These are phyloP conservation scores for Phlebiopsis flavidoalba DNA, from an alignment of 768 basidiomycete genomes.

Conservation along the genomic window DNA sequence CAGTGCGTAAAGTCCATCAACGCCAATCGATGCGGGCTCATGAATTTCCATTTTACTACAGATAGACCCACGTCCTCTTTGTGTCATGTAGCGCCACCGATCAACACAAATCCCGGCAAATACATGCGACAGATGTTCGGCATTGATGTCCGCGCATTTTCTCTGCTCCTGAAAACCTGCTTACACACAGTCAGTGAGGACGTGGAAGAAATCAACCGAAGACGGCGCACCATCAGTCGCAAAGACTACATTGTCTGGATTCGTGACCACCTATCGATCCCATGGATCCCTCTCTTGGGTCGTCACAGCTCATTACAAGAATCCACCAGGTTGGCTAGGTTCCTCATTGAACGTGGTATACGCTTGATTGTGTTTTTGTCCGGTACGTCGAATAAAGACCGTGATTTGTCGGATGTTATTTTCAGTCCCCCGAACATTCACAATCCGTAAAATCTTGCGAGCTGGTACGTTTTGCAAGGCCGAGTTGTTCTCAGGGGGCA, in stretches of 20 bases:
- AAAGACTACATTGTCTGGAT: slow-evolving; percentile 80
- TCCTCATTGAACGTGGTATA: slow-evolving; percentile 76
- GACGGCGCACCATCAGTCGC: slow-evolving; percentile 76
- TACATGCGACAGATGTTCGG: slow-evolving; percentile 81
- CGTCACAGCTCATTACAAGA: slow-evolving; percentile 58
- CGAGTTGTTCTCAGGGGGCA: no score
- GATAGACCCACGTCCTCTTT: slow-evolving; percentile 55
- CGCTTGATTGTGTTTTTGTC: slow-evolving; percentile 88
- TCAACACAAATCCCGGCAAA: slow-evolving; percentile 63
- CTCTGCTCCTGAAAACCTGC: not conserved
- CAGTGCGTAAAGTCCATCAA: slow-evolving; percentile 41
- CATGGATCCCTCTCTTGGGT: slow-evolving; percentile 47
- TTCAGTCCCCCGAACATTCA: not conserved
- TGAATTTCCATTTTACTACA: slow-evolving; percentile 21
- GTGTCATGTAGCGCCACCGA: slow-evolving; percentile 89
- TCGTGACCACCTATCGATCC: slow-evolving; percentile 53
- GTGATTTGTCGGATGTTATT: not conserved
- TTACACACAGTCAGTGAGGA: slow-evolving; percentile 31
- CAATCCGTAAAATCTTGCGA: slow-evolving; percentile 81
- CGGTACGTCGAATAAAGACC: slow-evolving; percentile 36
- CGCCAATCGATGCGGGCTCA: not conserved
- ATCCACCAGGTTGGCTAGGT: slow-evolving; percentile 68
- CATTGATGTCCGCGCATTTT: slow-evolving; percentile 33
- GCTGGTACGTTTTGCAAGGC: slow-evolving; percentile 40
- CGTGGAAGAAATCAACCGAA: slow-evolving; percentile 61